Percentiles rank a stretch among this genome's conserved stretches.
These are phyloP conservation scores for Quambalaria eucalypti DNA, from an alignment of 1,284 basidiomycete genomes.

Conservation along the genomic window DNA sequence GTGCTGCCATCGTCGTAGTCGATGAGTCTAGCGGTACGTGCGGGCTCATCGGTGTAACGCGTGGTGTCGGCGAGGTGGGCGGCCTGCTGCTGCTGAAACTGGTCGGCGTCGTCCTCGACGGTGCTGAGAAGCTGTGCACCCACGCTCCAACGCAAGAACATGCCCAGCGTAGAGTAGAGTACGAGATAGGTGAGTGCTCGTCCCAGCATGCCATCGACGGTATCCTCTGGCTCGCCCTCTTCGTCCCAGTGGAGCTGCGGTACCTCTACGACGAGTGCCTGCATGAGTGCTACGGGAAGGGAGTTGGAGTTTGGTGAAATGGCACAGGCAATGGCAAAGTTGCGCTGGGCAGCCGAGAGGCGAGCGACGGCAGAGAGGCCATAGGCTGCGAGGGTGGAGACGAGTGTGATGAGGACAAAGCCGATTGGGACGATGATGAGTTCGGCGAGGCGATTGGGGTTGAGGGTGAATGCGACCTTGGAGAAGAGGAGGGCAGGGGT, in stretches of 20 bases:
- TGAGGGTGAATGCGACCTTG: conserved; percentile 69
- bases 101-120: conserved; percentile 36
- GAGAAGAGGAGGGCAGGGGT: conserved; percentile 86
- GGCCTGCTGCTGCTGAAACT: neutral
- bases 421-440: conserved; percentile 84
- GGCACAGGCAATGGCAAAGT: conserved; percentile 47
- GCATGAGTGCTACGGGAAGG: conserved; percentile 82
- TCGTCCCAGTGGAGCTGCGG: conserved; percentile 72
- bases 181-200: conserved; percentile 85
- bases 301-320: conserved; percentile 68
- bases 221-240: conserved; percentile 57
- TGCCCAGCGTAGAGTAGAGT: conserved; percentile 82
- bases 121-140: conserved; percentile 48
- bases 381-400: conserved; percentile 44
- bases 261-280: conserved; percentile 75
- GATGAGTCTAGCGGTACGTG: conserved; percentile 4
- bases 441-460: conserved; percentile 66
- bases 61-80: neutral
- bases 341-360: conserved; percentile 44
- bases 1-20: conserved; percentile 1
- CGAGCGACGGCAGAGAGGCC: conserved; percentile 39
- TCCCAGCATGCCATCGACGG: conserved; percentile 76
- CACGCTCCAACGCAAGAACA: conserved; percentile 54
- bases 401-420: conserved; percentile 54
- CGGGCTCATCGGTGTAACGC: neutral